Evolutionary conservation across 495 filamentous ascomycete species (phyloP).

Genomic region (Polyplosphaeria fusca): DNA sequence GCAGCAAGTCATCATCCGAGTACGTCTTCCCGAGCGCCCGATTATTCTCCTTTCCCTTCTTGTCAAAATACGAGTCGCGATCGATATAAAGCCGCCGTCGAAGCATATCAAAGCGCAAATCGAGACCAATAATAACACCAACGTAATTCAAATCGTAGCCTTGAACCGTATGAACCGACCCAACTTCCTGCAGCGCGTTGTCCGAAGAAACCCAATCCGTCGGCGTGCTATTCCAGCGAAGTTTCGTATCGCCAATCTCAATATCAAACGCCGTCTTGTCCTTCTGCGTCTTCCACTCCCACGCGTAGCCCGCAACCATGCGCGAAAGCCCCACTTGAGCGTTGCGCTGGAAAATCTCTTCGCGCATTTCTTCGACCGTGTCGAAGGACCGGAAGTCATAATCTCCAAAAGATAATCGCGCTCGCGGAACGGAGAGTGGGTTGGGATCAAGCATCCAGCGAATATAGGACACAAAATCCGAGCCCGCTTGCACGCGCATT

Average conservation of each 20-base stretch:
- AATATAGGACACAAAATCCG: too few relatives aligned
- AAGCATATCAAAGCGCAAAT: too few relatives aligned
- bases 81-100: too few relatives aligned
- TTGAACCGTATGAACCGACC: slow-evolving; percentile 23
- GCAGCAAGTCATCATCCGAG: too few relatives aligned
- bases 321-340: slow-evolving; percentile 25
- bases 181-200: slow-evolving; percentile 27
- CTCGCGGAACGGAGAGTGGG: slow-evolving; percentile 13
- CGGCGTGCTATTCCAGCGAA: slow-evolving; percentile 23
- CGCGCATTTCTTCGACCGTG: slow-evolving; percentile 17
- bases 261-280: slow-evolving; percentile 28
- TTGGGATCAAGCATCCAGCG: slow-evolving; percentile 18
- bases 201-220: slow-evolving; percentile 24
- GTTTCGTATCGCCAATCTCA: slow-evolving; percentile 14
- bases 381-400: slow-evolving; percentile 24
- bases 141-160: slow-evolving; percentile 29
- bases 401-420: slow-evolving; percentile 17
- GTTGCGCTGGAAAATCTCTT: slow-evolving; percentile 16
- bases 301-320: slow-evolving; percentile 26
- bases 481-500: too few relatives aligned
- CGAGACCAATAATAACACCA: too few relatives aligned
- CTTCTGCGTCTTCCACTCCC: slow-evolving; percentile 24
- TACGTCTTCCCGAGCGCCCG: too few relatives aligned
- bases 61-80: too few relatives aligned
- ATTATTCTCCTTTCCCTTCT: too few relatives aligned